phyloP scores from a whole-genome alignment of 768 basidiomycete species.

The Amanita inopinata region DNA sequence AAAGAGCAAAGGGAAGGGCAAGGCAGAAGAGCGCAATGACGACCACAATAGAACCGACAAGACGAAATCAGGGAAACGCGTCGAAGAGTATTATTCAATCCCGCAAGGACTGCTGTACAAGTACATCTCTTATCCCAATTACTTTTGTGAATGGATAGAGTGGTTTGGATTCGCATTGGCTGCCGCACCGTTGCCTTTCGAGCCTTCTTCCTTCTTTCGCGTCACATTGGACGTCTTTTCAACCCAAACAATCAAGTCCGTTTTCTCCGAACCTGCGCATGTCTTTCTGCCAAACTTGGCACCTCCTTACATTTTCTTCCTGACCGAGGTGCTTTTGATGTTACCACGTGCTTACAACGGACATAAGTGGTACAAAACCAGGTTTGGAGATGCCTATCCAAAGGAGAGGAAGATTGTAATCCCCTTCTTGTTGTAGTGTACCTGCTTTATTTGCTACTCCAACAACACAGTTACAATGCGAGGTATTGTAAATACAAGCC shows the following conservation, averaged over 20 bases:
- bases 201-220: constrained; percentile 7
- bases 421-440: constrained; percentile 50
- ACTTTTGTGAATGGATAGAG: constrained; percentile 92
- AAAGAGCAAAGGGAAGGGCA: constrained; percentile 24
- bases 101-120: constrained; percentile 71
- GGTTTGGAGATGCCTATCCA: constrained; percentile 72
- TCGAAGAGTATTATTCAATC: constrained; percentile 58
- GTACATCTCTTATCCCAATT: constrained; percentile 86
- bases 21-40: constrained; percentile 14
- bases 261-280: constrained; percentile 19
- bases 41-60: constrained; percentile 18
- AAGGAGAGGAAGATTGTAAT: constrained; percentile 66
- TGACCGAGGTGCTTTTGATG: constrained; percentile 70
- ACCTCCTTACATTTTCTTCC: constrained; percentile 77
- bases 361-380: constrained; percentile 76
- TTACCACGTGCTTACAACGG: constrained; percentile 72
- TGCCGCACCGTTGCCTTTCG: constrained; percentile 40
- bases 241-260: neutral
- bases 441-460: neutral
- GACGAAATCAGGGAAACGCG: constrained; percentile 13
- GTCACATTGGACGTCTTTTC: constrained; percentile 3
- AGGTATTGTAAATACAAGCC: no score
- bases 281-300: constrained; percentile 34
- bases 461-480: no score
- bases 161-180: constrained; percentile 86